Conservation (phyloP, 140 eudicot genomes). For the Anethum foeniculum region DNA sequence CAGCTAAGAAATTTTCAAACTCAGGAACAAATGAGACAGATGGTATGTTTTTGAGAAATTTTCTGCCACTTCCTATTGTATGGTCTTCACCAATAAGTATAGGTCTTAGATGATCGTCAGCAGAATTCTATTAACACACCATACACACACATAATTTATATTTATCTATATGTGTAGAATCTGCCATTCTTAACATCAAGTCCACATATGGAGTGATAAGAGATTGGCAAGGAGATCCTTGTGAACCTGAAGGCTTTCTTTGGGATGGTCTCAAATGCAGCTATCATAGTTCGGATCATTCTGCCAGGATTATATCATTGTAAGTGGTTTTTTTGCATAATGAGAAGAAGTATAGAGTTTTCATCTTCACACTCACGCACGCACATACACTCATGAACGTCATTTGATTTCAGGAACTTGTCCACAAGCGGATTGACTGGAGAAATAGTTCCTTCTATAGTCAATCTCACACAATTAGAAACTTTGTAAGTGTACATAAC, state of each 20-base stretch:
- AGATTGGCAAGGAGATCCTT: constrained; percentile 68
- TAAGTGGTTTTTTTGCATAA: constrained; percentile 17
- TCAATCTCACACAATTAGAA: too few relatives aligned
- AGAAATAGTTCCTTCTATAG: too few relatives aligned
- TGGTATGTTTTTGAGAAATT: constrained; percentile 16
- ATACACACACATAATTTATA: background rate
- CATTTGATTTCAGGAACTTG: too few relatives aligned
- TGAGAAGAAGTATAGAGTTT: too few relatives aligned
- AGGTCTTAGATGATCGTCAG: background rate
- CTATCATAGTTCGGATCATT: constrained; percentile 4
- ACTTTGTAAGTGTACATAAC: background rate
- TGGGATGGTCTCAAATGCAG: constrained; percentile 48
- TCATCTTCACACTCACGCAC: too few relatives aligned
- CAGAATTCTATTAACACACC: background rate
- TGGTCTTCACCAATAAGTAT: background rate
- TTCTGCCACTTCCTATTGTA: background rate
- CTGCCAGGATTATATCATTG: constrained; percentile 39
- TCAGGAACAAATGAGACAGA: constrained; percentile 29
- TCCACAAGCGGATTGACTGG: too few relatives aligned
- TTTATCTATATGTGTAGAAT: constrained; percentile 2
- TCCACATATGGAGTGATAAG: constrained; percentile 18
- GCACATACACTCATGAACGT: too few relatives aligned
- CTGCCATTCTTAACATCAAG: constrained; percentile 18
- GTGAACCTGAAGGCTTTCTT: constrained; percentile 27
- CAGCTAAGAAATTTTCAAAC: constrained; percentile 9